phyloP scores from a whole-genome alignment of 1,284 basidiomycete species.

The Trametes hirsuta region DNA sequence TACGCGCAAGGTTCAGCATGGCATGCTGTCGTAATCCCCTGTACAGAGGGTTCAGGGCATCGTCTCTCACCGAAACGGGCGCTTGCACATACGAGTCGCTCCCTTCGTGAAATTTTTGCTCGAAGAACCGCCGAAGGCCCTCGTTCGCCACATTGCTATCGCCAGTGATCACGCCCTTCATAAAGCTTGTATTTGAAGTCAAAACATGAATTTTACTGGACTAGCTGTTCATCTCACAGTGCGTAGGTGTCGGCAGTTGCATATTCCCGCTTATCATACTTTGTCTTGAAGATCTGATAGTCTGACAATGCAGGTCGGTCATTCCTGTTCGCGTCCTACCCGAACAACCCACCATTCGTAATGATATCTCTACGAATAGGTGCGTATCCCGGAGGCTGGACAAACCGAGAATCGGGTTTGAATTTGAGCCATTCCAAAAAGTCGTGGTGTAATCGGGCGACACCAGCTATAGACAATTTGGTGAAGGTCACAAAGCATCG shows the following conservation, averaged over 20 bases:
- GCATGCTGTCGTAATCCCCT: constrained; percentile 81
- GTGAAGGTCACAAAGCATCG: constrained; percentile 72
- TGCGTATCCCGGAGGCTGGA: constrained; percentile 40
- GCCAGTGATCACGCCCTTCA: constrained; percentile 60
- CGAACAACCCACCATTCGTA: constrained; percentile 45
- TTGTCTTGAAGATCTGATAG: constrained; percentile 65
- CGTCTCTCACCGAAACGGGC: not conserved
- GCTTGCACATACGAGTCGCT: constrained; percentile 68
- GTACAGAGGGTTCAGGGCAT: constrained; percentile 8
- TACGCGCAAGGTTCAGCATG: constrained; percentile 72
- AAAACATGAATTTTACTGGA: not conserved
- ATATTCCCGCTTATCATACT: constrained; percentile 65
- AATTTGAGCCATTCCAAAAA: constrained; percentile 62
- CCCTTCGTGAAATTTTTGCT: constrained; percentile 77
- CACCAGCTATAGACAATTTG: constrained; percentile 74
- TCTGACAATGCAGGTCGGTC: constrained; percentile 36
- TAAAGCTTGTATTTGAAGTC: constrained; percentile 51
- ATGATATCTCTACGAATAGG: constrained; percentile 57
- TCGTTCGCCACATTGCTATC: constrained; percentile 72
- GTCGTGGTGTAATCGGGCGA: constrained; percentile 62
- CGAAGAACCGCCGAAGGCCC: constrained; percentile 75
- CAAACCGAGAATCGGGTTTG: constrained; percentile 38
- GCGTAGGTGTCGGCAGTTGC: constrained; percentile 64
- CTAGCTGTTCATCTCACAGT: constrained; percentile 44
- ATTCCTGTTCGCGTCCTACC: not conserved